Evolutionary conservation across 1,284 basidiomycete genomes (phyloP), one percentile per base, ranked within the genome.

Genomic region (Leccinum solheimii): DNA sequence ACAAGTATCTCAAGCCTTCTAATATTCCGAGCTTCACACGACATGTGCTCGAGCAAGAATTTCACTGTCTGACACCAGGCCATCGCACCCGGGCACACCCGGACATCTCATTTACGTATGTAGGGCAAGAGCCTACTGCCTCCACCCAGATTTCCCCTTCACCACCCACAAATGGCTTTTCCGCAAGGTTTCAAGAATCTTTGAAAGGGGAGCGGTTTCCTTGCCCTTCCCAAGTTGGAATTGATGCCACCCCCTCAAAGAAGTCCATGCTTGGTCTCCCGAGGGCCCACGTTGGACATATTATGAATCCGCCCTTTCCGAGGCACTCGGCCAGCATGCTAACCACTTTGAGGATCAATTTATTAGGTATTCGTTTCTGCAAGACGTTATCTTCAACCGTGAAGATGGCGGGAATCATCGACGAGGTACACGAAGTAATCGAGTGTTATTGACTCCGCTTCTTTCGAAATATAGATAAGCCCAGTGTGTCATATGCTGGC

Each of bases 391-490:
- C 21, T 49, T 23, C 21, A 23, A 45, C 21, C 43, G n/a, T 19
- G 40, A 21, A 45, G 19, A 21, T 13, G 43, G 43, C 43, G 43
- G 43, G 43, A 45, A 45, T 45, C 19, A 21, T 21, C 5, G 45
- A 49, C 11, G 21, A 48, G 45, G 45, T 48, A 23, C 11, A 48
- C 45, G 21, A 23, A 48, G 13, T 23, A 23, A 48, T 8, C 14
- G 19, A 48, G 21, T 16, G 43, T 19, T 38, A 60, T 48, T 30
- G 61, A 34, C 36, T 27, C 27, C n/a, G 32, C 55, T 55, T 43
- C 58, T 52, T 68, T 23, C 21, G 38, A 63, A 49, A 32, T 45
- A 27, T 55, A 45, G 67, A 62, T 62, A 59, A 60, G 51, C 55
- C 26, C n/a, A 50, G 58, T 21, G 11, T 27, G 32, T 54, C 56